Evolutionary conservation across 495 filamentous ascomycete genomes (phyloP), one percentile per base, ranked within the genome.

Genomic region (Pseudomonodictys pantanalensis): DNA sequence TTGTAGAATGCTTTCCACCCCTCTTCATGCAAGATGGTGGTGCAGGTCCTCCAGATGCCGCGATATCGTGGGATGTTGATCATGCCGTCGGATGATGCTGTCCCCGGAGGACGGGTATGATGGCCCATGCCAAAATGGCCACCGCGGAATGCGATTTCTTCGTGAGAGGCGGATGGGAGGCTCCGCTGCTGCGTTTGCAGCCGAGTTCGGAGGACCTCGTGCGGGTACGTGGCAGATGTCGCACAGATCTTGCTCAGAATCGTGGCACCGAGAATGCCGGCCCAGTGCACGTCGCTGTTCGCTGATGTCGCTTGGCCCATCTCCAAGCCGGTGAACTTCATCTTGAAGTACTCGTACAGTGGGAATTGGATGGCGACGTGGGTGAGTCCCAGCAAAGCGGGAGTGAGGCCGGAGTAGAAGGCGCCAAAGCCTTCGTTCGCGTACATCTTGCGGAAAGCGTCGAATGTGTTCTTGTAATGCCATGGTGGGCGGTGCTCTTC

Each of bases 281-380:
- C 49, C 77, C 82, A 89, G 62, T 90, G 86, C 9, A 78, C 78
- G 39, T 72, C 79, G 6, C 84, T 76, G 35, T 80, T 80, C 8
- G 85, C 82, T 3, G 78, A 5, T 15, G 65, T 77, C 30, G 78
- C 74, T 48, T 84, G 79, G 24, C 95, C 92, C 78, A 95, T 91
- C 22, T 85, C 81, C 29, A 89, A 80, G 15, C 92, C 92, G 0
- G 92, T 96, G 65, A 99, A 92, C 60, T 84, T 85, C 70, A 83
- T 85, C 73, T 96, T 96, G 68, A 99, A 80, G 68, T 84, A 92
- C 70, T 99, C 93, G 72, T 97, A 97, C 6, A 93, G 81, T 0
- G 93, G 93, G 66, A 99, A 99, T 74, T 99, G 93, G 25, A 99
- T 91, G 17, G 95, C 95, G 38, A 99, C 93, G 70, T 99, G 93